A percentile compares a stretch with the other conserved stretches of the same genome.
Conservation (phyloP, 768 basidiomycete species). For the Macrocybe gigantea region DNA sequence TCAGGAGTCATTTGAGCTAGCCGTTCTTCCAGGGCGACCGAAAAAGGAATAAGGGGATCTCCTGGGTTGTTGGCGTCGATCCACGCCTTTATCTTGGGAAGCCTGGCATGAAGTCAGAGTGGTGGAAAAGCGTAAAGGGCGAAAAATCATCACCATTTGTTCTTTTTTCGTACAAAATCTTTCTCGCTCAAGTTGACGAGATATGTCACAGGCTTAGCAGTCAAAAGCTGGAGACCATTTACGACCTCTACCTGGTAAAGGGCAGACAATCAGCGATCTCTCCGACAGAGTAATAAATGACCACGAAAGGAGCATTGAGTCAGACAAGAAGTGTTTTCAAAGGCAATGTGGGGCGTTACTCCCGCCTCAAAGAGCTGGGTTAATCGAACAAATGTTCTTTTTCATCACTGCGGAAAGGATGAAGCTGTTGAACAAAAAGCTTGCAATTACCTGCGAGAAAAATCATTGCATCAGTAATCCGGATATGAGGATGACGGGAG, state of each 20-base stretch:
- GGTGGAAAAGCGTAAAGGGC: neutral
- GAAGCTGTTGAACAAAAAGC: neutral
- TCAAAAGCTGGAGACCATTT: constrained; percentile 84
- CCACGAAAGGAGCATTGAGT: constrained; percentile 12
- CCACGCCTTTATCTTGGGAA: constrained; percentile 97
- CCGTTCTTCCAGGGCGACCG: constrained; percentile 92
- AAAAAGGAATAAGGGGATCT: constrained; percentile 94
- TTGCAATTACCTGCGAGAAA: constrained; percentile 14
- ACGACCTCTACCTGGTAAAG: constrained; percentile 75
- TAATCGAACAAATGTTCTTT: constrained; percentile 75
- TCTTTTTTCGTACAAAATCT: constrained; percentile 96
- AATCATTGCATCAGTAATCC: neutral
- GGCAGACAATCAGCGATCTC: constrained; percentile 10
- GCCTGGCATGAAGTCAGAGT: constrained; percentile 33
- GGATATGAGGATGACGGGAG: no score
- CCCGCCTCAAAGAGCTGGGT: constrained; percentile 89
- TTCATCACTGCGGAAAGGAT: constrained; percentile 39
- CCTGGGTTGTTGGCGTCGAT: constrained; percentile 96
- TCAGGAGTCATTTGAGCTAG: constrained; percentile 58
- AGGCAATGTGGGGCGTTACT: constrained; percentile 69
- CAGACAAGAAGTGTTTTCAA: constrained; percentile 50
- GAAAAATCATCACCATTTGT: constrained; percentile 74
- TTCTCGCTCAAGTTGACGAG: constrained; percentile 95
- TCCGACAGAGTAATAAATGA: constrained; percentile 3
- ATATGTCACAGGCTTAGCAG: constrained; percentile 96